Conservation (phyloP, 345 rosid genomes). For the Rhizophora mangle region DNA sequence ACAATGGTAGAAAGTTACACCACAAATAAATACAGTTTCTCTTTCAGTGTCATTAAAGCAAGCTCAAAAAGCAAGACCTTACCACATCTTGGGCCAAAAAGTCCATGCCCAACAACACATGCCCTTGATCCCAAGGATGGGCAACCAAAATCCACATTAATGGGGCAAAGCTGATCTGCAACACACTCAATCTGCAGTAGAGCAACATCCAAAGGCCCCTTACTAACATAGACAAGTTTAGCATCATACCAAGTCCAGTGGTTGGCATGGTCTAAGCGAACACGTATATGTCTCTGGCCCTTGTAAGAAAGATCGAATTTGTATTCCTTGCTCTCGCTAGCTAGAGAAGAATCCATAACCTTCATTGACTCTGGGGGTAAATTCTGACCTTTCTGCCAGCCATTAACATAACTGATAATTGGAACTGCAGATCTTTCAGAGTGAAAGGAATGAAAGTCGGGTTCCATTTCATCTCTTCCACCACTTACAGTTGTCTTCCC, state of each 20-base stretch:
- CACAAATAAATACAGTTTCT: neutral
- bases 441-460: constrained; percentile 15
- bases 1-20: too few species aligned
- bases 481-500: constrained; percentile 57
- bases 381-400: constrained; percentile 23
- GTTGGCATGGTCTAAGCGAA: constrained; percentile 60
- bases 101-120: constrained; percentile 82
- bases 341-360: constrained; percentile 23
- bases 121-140: constrained; percentile 70
- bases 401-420: constrained; percentile 24
- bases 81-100: constrained; percentile 90
- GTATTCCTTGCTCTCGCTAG: constrained; percentile 30
- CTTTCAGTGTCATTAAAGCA: constrained; percentile 1
- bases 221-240: constrained; percentile 61
- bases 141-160: constrained; percentile 41
- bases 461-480: constrained; percentile 24
- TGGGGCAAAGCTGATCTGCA: constrained; percentile 55
- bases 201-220: constrained; percentile 85
- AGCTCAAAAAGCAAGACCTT: constrained; percentile 22
- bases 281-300: constrained; percentile 48
- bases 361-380: constrained; percentile 19
- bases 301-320: constrained; percentile 34
- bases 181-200: constrained; percentile 61
- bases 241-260: constrained; percentile 85
- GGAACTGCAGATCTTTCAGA: constrained; percentile 33